Percentiles rank a stretch among this genome's conserved stretches.
Evolutionary conservation across 2,329 filamentous ascomycete genomes (phyloP).

Genomic region (Calonectria leucothoes): DNA sequence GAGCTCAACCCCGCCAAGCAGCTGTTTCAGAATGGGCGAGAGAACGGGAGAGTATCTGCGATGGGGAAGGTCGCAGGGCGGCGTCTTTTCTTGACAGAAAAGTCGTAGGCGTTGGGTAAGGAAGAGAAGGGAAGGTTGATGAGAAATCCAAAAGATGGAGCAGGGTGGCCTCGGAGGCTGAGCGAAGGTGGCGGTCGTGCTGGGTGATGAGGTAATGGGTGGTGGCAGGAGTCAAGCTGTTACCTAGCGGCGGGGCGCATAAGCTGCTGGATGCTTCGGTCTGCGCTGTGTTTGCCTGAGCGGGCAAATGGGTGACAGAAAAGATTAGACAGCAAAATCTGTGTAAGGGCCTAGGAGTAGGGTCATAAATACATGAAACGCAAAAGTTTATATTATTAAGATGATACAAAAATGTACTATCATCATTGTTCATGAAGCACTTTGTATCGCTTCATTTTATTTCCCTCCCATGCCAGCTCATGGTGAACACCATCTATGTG

Average conservation of each 20-base stretch:
- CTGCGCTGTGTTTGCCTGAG: background rate
- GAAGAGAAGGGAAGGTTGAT: slow-evolving; percentile 11
- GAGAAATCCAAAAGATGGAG: slow-evolving; percentile 22
- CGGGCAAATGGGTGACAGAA: background rate
- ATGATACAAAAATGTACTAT: background rate
- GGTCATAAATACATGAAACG: background rate
- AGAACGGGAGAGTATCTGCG: slow-evolving; percentile 24
- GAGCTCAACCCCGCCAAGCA: slow-evolving; percentile 52
- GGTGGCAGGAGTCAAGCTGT: slow-evolving; percentile 27
- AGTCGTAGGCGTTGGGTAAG: slow-evolving; percentile 17
- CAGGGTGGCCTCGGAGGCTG: slow-evolving; percentile 25
- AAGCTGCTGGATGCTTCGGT: slow-evolving; percentile 23
- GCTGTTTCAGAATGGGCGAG: slow-evolving; percentile 25
- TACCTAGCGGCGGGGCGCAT: slow-evolving; percentile 31
- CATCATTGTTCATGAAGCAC: background rate
- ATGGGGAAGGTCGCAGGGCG: slow-evolving; percentile 29
- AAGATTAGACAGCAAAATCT: background rate
- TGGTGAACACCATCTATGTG: background rate
- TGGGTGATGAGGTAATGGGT: slow-evolving; percentile 45
- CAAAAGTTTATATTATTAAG: background rate
- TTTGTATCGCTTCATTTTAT: background rate
- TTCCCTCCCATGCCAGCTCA: background rate
- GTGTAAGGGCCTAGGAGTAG: background rate
- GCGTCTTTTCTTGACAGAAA: slow-evolving; percentile 9
- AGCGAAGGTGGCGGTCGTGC: slow-evolving; percentile 31